A percentile compares a stretch with the other conserved stretches of the same genome.
phyloP scores from a whole-genome alignment of 2,329 filamentous ascomycete genomes.

The Verticillium nubilum region DNA sequence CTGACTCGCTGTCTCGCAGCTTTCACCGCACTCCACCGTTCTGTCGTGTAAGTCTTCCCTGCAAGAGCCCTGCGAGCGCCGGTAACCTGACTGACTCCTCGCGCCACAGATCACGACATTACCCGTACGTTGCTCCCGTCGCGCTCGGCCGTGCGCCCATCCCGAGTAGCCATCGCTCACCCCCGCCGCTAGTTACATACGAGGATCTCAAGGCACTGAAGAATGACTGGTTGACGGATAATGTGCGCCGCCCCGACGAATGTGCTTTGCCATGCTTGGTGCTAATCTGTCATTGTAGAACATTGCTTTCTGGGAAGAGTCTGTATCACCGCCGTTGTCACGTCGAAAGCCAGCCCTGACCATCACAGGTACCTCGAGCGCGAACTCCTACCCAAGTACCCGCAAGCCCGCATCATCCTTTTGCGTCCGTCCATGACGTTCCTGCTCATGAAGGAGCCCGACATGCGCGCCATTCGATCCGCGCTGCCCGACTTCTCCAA shows the following conservation, averaged over 20 bases:
- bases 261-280: not conserved
- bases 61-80: not conserved
- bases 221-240: slow-evolving; percentile 95
- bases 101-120: slow-evolving; percentile 27
- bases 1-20: slow-evolving; percentile 16
- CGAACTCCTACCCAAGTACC: slow-evolving; percentile 75
- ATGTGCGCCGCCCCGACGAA: slow-evolving; percentile 48
- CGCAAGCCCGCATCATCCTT: slow-evolving; percentile 80
- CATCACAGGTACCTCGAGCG: slow-evolving; percentile 70
- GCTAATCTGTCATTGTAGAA: slow-evolving; percentile 46
- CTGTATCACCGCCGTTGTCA: slow-evolving; percentile 1
- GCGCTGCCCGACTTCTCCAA: slow-evolving; percentile 75
- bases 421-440: slow-evolving; percentile 91
- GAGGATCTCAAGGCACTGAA: slow-evolving; percentile 86
- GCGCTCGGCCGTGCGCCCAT: slow-evolving; percentile 9
- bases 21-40: slow-evolving; percentile 34
- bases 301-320: slow-evolving; percentile 98
- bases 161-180: slow-evolving; percentile 1
- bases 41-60: slow-evolving; percentile 37
- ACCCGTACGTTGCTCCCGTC: slow-evolving; percentile 18
- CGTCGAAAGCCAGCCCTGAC: slow-evolving; percentile 3
- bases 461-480: slow-evolving; percentile 49
- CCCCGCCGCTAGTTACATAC: slow-evolving; percentile 59
- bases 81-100: not conserved
- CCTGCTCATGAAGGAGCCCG: slow-evolving; percentile 72